Conservation (phyloP, 495 filamentous ascomycete species). For the Filosporella fistucella region DNA sequence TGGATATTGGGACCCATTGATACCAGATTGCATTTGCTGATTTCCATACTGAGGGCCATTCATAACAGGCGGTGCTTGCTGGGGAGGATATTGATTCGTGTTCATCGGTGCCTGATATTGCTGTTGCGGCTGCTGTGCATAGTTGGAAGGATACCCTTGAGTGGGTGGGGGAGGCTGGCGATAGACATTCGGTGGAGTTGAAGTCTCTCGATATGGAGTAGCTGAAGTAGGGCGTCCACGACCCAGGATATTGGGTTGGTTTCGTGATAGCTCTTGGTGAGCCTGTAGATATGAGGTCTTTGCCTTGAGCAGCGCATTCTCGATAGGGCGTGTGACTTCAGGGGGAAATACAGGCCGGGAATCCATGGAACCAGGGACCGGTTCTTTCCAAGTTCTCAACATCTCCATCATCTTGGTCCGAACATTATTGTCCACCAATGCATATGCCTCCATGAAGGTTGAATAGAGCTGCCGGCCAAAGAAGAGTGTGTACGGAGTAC, state of each 20-base stretch:
- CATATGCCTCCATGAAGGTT: slow-evolving; percentile 95
- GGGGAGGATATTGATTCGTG: neutral
- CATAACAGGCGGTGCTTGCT: slow-evolving; percentile 8
- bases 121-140: slow-evolving; percentile 14
- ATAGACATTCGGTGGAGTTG: slow-evolving; percentile 58
- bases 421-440: slow-evolving; percentile 73
- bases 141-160: slow-evolving; percentile 27
- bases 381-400: slow-evolving; percentile 97
- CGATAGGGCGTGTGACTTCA: slow-evolving; percentile 82
- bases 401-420: slow-evolving; percentile 91
- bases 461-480: slow-evolving; percentile 85
- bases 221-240: slow-evolving; percentile 47
- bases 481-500: slow-evolving; percentile 92
- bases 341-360: slow-evolving; percentile 81
- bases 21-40: neutral
- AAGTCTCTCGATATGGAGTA: slow-evolving; percentile 58
- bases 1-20: too few relatives aligned
- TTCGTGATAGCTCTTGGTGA: slow-evolving; percentile 60
- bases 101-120: slow-evolving; percentile 6
- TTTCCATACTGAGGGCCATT: slow-evolving; percentile 1
- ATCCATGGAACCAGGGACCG: slow-evolving; percentile 86
- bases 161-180: slow-evolving; percentile 15
- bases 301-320: slow-evolving; percentile 87
- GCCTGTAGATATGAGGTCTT: slow-evolving; percentile 69
- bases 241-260: slow-evolving; percentile 58